Conservation (phyloP, 2,329 filamentous ascomycete genomes). For the Cytospora mali region DNA sequence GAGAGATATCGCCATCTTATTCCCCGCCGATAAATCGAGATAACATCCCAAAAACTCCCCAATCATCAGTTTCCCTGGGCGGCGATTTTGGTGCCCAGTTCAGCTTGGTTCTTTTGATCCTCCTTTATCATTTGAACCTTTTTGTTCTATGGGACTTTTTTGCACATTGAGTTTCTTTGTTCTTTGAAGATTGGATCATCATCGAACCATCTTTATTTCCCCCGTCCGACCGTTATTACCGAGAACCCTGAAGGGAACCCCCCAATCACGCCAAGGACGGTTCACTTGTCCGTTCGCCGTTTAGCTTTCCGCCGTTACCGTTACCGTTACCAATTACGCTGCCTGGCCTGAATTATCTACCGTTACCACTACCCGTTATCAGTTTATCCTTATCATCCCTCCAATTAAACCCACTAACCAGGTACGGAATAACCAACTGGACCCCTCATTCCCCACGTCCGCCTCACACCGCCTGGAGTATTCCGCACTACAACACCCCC, state of each 20-base stretch:
- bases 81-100: not conserved
- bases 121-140: too few species aligned
- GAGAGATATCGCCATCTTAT: slow-evolving; percentile 14
- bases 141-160: too few species aligned
- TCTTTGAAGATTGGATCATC: too few species aligned
- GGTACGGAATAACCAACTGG: not conserved
- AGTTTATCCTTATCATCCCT: not conserved
- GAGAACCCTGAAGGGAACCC: not conserved
- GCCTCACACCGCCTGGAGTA: not conserved
- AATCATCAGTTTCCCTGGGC: not conserved
- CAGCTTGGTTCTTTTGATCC: too few species aligned
- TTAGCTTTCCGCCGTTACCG: not conserved
- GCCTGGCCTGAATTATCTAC: too few species aligned
- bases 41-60: too few species aligned
- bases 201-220: too few species aligned
- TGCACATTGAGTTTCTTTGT: too few species aligned
- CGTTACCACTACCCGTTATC: not conserved
- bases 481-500: not conserved
- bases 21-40: not conserved
- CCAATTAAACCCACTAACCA: not conserved
- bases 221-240: not conserved
- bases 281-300: too few species aligned
- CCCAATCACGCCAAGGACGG: too few species aligned
- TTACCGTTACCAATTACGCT: not conserved
- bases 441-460: not conserved